Conservation (phyloP, 208 protist species). For the Blastocrithidia nonstop region DNA sequence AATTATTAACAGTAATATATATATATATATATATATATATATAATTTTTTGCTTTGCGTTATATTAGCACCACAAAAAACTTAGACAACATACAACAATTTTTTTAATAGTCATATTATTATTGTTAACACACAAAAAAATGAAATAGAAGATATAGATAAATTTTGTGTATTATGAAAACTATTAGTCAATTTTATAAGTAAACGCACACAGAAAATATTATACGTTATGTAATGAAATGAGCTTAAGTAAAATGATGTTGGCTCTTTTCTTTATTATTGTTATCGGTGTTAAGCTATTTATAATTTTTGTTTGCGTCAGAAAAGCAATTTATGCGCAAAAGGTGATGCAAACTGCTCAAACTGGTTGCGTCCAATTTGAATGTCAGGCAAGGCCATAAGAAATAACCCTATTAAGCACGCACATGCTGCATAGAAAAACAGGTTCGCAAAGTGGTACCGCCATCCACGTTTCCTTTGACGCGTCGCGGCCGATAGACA, state of each 20-base stretch:
- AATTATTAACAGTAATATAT: conserved; percentile 2
- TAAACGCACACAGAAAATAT: neutral
- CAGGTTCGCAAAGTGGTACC: conserved; percentile 17
- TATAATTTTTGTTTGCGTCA: conserved; percentile 24
- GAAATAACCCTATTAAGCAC: conserved; percentile 38
- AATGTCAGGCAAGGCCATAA: conserved; percentile 71
- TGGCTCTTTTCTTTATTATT: too few relatives aligned
- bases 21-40: neutral
- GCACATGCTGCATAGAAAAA: conserved; percentile 41
- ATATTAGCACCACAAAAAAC: neutral
- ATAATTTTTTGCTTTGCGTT: too few relatives aligned
- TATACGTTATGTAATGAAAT: neutral
- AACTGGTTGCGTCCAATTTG: conserved; percentile 49
- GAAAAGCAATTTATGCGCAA: conserved; percentile 30
- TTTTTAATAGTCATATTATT: neutral
- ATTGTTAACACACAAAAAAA: conserved; percentile 3
- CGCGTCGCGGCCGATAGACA: too few relatives aligned
- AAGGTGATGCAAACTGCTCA: conserved; percentile 32
- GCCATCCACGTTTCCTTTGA: conserved; percentile 18
- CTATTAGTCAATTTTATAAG: neutral
- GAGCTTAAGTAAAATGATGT: too few relatives aligned
- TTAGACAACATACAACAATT: neutral
- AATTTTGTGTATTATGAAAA: neutral
- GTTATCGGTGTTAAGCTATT: too few relatives aligned
- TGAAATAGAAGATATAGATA: neutral